These are phyloP conservation scores for Anthracocystis setariae DNA, from an alignment of 1,284 basidiomycete genomes.

Conservation along the genomic window DNA sequence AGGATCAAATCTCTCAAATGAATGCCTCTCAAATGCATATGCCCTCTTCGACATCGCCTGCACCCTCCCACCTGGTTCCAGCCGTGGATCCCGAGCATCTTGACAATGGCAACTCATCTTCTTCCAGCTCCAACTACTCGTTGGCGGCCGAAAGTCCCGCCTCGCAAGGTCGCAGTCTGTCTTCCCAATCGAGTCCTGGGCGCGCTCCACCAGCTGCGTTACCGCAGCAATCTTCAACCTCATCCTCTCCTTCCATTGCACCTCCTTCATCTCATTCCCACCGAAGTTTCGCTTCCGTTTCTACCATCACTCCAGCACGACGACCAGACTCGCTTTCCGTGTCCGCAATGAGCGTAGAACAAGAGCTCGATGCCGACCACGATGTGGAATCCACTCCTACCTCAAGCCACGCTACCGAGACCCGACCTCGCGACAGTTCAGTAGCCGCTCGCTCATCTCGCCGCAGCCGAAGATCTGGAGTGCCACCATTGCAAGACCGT, in stretches of 20 bases:
- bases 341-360: constrained; percentile 36
- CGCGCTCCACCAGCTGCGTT: neutral
- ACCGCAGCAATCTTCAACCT: neutral
- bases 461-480: constrained; percentile 28
- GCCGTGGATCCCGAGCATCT: constrained; percentile 4
- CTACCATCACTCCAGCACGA: constrained; percentile 35
- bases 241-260: neutral
- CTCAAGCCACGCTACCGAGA: constrained; percentile 6
- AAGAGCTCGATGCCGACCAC: constrained; percentile 34
- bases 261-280: constrained; percentile 29
- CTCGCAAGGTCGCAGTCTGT: constrained; percentile 4
- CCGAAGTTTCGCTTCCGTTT: constrained; percentile 33
- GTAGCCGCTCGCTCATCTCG: constrained; percentile 22
- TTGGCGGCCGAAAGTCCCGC: constrained; percentile 26
- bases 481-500: constrained; percentile 30
- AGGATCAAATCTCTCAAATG: constrained; percentile 14
- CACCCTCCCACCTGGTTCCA: constrained; percentile 1
- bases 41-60: constrained; percentile 9
- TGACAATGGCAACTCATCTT: constrained; percentile 17
- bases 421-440: constrained; percentile 4
- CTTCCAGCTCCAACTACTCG: constrained; percentile 18
- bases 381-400: constrained; percentile 4
- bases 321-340: constrained; percentile 25
- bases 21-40: neutral
- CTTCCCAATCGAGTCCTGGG: neutral